Base-by-base conservation (phyloP, 208 protist genomes). In the Crithidia fasciculata region DNA sequence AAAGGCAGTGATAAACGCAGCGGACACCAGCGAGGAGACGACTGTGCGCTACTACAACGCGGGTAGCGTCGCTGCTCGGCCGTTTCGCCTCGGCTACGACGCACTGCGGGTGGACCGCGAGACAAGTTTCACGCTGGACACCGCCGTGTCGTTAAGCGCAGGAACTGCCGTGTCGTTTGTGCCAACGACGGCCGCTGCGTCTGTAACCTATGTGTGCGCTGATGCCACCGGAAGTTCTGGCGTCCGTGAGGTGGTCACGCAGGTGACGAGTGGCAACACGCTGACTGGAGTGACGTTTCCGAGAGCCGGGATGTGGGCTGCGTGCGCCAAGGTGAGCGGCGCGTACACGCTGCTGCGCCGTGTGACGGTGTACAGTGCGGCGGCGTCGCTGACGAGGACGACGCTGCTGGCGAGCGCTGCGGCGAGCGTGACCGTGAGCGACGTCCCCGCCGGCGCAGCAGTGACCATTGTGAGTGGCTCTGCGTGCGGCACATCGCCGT, bases 341-440 rank as follows among this genome's bases (percentile, higher is more conserved):
- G 66, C 75, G 3, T 76, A 71, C 40, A 37, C 77, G 0, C 65
- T 44, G 0, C 72, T 92, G 54, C 81, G 74, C 37, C 80, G 50
- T 16, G 40, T 92, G 67, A 50, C 45, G 6, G 82, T 88, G 56
- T 89, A 92, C 68, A 82, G 82, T 57, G 49, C 80, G 43, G 82
- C 82, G 3, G 68, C 28, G 28, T 28, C 61, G 6, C 44, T 86
- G 49, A 69, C 57, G 7, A 81, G 84, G 36, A 18, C 43, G 8
- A 82, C 79, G 15, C 57, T 93, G 15, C n/a, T 93, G 16, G 45
- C 61, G 0, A 71, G 74, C 45, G 55, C 84, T 12, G 40, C 70
- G 0, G 82, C 76, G 15, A 62, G 59, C 10, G 64, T 92, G 36
- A 18, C 16, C 8, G 58, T 89, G 12, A 28, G 28, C 28, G 28